These are phyloP conservation scores for Lachancea thermotolerans DNA, from an alignment of 805 yeast genomes.

Conservation along the genomic window DNA sequence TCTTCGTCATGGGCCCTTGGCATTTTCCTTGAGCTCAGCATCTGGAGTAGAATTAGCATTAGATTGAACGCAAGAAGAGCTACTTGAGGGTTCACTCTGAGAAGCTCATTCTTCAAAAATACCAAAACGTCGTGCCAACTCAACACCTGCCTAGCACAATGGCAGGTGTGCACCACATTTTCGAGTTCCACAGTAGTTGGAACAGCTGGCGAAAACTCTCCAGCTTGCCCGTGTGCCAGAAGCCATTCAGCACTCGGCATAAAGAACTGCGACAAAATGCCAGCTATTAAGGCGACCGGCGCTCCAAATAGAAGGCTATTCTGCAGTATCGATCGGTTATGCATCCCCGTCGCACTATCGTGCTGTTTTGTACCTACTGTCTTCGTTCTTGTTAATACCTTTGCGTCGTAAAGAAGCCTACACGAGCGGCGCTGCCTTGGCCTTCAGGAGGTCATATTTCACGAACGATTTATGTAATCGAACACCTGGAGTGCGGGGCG, in stretches of 20 bases:
- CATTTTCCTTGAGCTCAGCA: neutral
- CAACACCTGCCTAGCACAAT: neutral
- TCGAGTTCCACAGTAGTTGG: neutral
- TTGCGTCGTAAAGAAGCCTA: no score
- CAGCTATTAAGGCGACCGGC: conserved; percentile 4
- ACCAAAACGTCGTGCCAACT: conserved; percentile 5
- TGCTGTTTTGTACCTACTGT: no score
- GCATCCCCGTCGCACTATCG: neutral
- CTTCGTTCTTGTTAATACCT: no score
- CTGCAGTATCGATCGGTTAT: conserved; percentile 1
- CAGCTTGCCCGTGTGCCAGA: neutral
- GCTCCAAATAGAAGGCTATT: conserved; percentile 3
- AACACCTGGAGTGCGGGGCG: no score
- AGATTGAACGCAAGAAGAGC: neutral
- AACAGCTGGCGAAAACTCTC: neutral
- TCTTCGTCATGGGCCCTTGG: neutral
- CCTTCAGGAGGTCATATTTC: no score
- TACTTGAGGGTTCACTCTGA: neutral
- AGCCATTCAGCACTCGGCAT: conserved; percentile 4
- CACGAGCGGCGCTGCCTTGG: no score
- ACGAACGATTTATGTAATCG: no score
- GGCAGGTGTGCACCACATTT: conserved; percentile 1
- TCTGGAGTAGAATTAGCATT: neutral
- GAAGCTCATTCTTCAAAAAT: conserved; percentile 1
- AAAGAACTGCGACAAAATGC: neutral